Evolutionary conservation across 352 stramenopile genomes (phyloP).

Genomic region (Phytopythium montanum): DNA sequence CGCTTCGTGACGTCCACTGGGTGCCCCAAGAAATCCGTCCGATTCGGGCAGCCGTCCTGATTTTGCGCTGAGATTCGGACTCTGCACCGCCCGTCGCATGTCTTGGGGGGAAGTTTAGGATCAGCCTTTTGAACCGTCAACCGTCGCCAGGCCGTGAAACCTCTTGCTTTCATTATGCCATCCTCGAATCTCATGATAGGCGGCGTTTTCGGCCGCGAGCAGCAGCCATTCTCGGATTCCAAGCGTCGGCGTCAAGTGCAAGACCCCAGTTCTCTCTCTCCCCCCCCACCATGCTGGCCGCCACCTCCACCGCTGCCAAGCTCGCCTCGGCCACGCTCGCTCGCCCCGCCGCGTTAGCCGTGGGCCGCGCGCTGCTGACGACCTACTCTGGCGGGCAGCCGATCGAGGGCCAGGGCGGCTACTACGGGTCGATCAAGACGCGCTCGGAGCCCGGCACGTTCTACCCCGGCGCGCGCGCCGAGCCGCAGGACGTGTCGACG

Average conservation of each 20-base stretch:
- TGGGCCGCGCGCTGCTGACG: conserved; percentile 24
- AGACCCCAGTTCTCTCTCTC: background rate
- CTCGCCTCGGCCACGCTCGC: background rate
- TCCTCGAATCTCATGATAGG: conserved; percentile 3
- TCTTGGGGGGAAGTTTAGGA: no score
- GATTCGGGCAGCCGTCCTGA: background rate
- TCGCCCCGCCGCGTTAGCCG: background rate
- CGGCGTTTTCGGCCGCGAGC: no score
- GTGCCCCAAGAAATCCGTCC: background rate
- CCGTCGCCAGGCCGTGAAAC: background rate
- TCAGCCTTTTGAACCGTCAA: background rate
- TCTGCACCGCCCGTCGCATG: background rate
- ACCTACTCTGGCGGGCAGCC: conserved; percentile 89
- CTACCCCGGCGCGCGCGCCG: conserved; percentile 60
- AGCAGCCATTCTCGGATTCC: conserved; percentile 3
- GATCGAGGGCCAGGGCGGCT: conserved; percentile 86
- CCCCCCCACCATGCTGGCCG: background rate
- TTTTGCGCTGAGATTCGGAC: background rate
- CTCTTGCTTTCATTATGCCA: background rate
- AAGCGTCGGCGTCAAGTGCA: conserved; percentile 4
- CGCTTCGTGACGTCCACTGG: background rate
- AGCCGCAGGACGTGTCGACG: conserved; percentile 53
- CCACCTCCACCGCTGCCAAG: conserved; percentile 1
- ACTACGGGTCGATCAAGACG: conserved; percentile 86
- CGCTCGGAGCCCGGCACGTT: conserved; percentile 61